Evolutionary conservation across 352 stramenopile species (phyloP).

Genomic region (Sclerospora graminicola): DNA sequence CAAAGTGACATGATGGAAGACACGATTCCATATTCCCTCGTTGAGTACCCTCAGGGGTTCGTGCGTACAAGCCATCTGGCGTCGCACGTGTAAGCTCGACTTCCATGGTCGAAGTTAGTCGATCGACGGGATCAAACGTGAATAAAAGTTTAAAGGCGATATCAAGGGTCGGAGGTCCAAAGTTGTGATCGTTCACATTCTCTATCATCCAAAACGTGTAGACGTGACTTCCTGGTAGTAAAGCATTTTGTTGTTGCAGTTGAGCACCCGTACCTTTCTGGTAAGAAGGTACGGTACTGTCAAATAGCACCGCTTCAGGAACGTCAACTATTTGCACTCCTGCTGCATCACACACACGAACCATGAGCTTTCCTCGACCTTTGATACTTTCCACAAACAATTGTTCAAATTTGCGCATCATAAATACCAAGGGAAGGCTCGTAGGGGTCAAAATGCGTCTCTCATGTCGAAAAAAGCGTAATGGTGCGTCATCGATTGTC

Average conservation of each 20-base stretch:
- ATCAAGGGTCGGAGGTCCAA: slow-evolving; percentile 13
- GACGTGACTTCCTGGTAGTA: slow-evolving; percentile 41
- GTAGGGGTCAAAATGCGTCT: slow-evolving; percentile 10
- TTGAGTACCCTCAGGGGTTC: no score
- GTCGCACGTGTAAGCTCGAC: slow-evolving; percentile 3
- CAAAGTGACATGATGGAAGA: slow-evolving; percentile 18
- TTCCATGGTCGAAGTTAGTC: slow-evolving; percentile 12
- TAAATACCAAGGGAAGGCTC: slow-evolving; percentile 32
- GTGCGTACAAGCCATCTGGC: no score
- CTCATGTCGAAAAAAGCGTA: slow-evolving; percentile 38
- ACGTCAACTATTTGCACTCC: slow-evolving; percentile 41
- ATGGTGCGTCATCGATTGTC: slow-evolving; percentile 1
- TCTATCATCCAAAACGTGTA: slow-evolving; percentile 70
- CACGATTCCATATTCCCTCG: slow-evolving; percentile 3
- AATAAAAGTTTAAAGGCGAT: slow-evolving; percentile 37
- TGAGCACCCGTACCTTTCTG: no score
- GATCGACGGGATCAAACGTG: slow-evolving; percentile 21
- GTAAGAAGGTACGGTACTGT: slow-evolving; percentile 41
- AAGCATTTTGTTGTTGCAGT: slow-evolving; percentile 28
- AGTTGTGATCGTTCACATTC: slow-evolving; percentile 1
- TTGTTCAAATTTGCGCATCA: slow-evolving; percentile 39
- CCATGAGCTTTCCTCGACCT: slow-evolving; percentile 41
- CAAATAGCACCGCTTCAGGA: slow-evolving; percentile 49
- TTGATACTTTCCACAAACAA: slow-evolving; percentile 43
- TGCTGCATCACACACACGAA: slow-evolving; percentile 45